Evolutionary conservation across 176 grass and related monocot species (phyloP).

Genomic region (Alloteropsis semialata): DNA sequence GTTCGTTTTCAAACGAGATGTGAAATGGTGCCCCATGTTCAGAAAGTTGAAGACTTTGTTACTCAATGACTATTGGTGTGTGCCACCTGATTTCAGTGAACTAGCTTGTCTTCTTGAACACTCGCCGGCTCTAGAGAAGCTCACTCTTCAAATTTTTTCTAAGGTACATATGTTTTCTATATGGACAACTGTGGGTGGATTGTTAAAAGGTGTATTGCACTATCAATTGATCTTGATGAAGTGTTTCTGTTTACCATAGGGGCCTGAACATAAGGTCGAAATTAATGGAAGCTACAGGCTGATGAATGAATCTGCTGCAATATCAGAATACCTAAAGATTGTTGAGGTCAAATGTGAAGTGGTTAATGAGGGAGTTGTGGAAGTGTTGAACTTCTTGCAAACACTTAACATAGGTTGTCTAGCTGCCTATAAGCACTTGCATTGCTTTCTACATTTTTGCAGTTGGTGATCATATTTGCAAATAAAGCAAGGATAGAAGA

Average conservation of each 20-base stretch:
- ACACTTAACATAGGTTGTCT: constrained; percentile 12
- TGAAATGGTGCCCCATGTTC: constrained; percentile 22
- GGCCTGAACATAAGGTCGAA: neutral
- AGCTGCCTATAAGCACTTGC: too few species aligned
- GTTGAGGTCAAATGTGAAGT: neutral
- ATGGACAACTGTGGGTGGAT: neutral
- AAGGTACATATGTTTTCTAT: neutral
- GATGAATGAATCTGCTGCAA: neutral
- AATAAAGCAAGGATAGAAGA: neutral
- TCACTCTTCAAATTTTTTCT: constrained; percentile 1
- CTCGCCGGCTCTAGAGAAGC: constrained; percentile 17
- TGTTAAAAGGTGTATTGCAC: neutral
- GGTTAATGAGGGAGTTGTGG: neutral
- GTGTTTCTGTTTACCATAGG: neutral
- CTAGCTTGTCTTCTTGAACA: constrained; percentile 21
- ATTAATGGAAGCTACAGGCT: neutral
- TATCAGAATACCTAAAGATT: neutral
- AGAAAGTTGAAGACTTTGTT: constrained; percentile 15
- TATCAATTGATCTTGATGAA: neutral
- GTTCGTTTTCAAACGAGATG: constrained; percentile 22
- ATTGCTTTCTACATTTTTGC: too few species aligned
- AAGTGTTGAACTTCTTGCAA: neutral
- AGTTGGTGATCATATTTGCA: too few species aligned
- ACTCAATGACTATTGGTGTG: constrained; percentile 2
- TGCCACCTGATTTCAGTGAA: neutral